Evolutionary conservation across 1,139 yeast genomes (phyloP).

Genomic region (Chernovozyma sophiae-reginae): DNA sequence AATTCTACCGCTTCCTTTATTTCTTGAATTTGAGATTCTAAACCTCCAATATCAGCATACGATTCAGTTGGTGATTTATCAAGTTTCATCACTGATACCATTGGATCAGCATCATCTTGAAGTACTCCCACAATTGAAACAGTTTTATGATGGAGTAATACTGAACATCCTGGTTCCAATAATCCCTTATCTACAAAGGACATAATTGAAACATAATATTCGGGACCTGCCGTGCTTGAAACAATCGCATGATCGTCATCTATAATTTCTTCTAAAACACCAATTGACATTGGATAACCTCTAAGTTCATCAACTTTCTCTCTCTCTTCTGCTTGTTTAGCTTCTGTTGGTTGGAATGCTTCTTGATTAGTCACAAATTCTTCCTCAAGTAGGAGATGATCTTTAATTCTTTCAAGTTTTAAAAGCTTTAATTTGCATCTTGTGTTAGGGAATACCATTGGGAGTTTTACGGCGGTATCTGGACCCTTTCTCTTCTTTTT

Average conservation of each 20-base stretch:
- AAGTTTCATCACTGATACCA: constrained; percentile 95
- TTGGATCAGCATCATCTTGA: constrained; percentile 96
- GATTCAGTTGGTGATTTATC: constrained; percentile 97
- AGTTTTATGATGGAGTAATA: constrained; percentile 89
- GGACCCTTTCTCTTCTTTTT: constrained; percentile 91
- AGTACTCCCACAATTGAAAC: constrained; percentile 92
- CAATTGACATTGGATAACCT: constrained; percentile 96
- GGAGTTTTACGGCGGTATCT: constrained; percentile 82
- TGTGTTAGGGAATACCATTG: constrained; percentile 86
- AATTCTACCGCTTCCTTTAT: constrained; percentile 97
- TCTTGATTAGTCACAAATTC: constrained; percentile 96
- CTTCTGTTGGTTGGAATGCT: constrained; percentile 92
- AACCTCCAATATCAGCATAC: constrained; percentile 96
- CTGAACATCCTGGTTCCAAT: constrained; percentile 98
- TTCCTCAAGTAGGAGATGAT: constrained; percentile 89
- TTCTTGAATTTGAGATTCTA: constrained; percentile 94
- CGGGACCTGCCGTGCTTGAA: constrained; percentile 93
- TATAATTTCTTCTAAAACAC: constrained; percentile 92
- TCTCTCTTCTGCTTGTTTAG: constrained; percentile 93
- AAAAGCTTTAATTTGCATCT: constrained; percentile 87
- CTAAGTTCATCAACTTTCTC: constrained; percentile 92
- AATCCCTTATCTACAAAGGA: constrained; percentile 98
- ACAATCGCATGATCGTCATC: constrained; percentile 99
- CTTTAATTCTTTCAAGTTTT: constrained; percentile 94
- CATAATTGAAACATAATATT: constrained; percentile 90